A percentile compares a stretch with the other conserved stretches of the same genome.
phyloP scores from a whole-genome alignment of 768 basidiomycete species.

The Lactarius evosmus region DNA sequence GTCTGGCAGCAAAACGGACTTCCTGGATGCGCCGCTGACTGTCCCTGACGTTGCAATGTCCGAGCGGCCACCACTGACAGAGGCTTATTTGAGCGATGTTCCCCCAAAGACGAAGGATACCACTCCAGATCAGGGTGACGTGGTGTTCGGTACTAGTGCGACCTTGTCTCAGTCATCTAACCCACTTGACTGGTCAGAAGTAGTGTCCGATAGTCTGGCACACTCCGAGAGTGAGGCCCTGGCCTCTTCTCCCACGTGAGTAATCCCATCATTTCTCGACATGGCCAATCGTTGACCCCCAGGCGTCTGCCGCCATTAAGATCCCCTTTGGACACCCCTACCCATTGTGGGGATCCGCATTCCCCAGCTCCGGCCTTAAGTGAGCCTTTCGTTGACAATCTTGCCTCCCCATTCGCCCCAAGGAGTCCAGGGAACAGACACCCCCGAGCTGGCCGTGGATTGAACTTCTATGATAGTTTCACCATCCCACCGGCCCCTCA shows the following conservation, averaged over 20 bases:
- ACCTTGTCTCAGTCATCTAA: conserved; percentile 5
- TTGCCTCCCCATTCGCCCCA: conserved; percentile 32
- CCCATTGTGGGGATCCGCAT: background rate
- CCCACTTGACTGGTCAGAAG: conserved; percentile 4
- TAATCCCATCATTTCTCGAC: background rate
- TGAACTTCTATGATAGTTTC: conserved; percentile 52
- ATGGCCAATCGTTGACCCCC: background rate
- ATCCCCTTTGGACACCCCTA: background rate
- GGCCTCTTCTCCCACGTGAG: conserved; percentile 12
- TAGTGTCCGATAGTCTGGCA: background rate
- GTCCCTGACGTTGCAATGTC: background rate
- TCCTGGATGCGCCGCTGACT: background rate
- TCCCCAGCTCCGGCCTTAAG: conserved; percentile 3
- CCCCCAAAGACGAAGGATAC: background rate
- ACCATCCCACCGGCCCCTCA: conserved; percentile 36
- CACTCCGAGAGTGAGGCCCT: background rate
- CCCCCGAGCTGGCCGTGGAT: conserved; percentile 46
- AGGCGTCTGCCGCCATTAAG: background rate
- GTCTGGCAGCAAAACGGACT: background rate
- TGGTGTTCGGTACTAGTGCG: background rate
- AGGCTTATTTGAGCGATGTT: background rate
- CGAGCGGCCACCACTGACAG: background rate
- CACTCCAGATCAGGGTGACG: background rate
- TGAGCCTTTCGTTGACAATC: conserved; percentile 28
- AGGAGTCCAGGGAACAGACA: conserved; percentile 32